Evolutionary conservation across 306 rosid genomes (phyloP), one percentile per base, ranked within the genome.

Genomic region (Prosopis cineraria): DNA sequence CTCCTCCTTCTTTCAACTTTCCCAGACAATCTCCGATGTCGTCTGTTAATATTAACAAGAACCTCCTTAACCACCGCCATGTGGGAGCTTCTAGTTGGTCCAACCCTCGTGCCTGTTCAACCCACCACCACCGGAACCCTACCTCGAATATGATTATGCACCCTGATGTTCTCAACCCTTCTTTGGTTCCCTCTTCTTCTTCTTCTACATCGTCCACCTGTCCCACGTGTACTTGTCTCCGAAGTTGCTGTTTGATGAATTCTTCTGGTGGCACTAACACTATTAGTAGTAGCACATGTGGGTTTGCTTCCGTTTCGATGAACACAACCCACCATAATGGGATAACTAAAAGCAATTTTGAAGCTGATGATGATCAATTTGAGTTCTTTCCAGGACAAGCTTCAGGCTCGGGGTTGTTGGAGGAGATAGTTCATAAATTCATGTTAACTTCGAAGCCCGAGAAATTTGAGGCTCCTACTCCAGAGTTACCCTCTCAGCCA

Each of bases 371-470:
- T 11, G 69, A 52, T n/a, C n/a, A n/a, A 0, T 87, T 84, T 0
- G 93, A 78, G 8, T 89, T 89, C 76, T 81, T 92, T 13, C 84
- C 90, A 0, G 70, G 69, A 39, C 93, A 90, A 50, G 69, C 90
- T 1, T 84, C 95, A 0, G 88, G 85, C 79, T 90, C 97, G 1
- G 98, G 98, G 0, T 70, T 94, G 72, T 58, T 94, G 74, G 93
- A 94, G 50, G 98, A 94, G 73, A 83, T 92, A 3, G 95, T 94
- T 13, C 81, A 80, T 0, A 86, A 80, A 33, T 92, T 87, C 40
- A 86, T 92, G 31, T 89, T 91, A 0, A 88, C 87, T 34, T 68
- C 91, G 2, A 74, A 80, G 22, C 50, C 85, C n/a, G 68, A 80
- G 31, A 82, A 68, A 50, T 9, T 24, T 47, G 69, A 68, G 16